phyloP scores from a whole-genome alignment of 2,329 filamentous ascomycete species.

The Bipolaris zeicola region DNA sequence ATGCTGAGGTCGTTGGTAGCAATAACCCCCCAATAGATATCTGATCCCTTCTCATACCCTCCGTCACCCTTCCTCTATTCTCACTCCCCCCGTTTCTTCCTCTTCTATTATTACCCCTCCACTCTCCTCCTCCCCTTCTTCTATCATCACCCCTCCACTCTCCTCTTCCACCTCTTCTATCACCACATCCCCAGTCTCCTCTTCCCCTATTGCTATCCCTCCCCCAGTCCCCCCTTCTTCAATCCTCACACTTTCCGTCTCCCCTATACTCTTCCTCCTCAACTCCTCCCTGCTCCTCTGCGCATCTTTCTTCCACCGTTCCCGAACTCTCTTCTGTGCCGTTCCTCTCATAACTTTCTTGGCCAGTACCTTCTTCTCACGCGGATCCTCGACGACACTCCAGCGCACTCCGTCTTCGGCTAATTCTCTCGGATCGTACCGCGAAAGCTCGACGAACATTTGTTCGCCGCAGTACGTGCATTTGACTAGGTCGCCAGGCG shows the following conservation, averaged over 20 bases:
- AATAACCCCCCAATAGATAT: background rate
- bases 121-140: background rate
- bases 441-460: background rate
- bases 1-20: background rate
- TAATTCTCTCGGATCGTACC: background rate
- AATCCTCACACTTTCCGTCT: background rate
- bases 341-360: background rate
- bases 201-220: background rate
- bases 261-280: background rate
- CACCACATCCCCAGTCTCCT: background rate
- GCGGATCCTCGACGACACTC: background rate
- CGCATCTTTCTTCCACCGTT: background rate
- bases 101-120: background rate
- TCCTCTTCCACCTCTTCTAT: too few relatives aligned
- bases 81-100: background rate
- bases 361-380: background rate
- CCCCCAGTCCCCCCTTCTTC: background rate
- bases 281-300: background rate
- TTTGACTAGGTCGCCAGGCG: background rate
- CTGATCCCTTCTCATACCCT: background rate
- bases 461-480: conserved; percentile 1
- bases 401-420: conserved; percentile 3
- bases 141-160: too few relatives aligned
- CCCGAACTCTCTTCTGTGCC: background rate
- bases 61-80: background rate